Base-by-base conservation (phyloP, 1,284 basidiomycete genomes). In the Austropuccinia psidii region DNA sequence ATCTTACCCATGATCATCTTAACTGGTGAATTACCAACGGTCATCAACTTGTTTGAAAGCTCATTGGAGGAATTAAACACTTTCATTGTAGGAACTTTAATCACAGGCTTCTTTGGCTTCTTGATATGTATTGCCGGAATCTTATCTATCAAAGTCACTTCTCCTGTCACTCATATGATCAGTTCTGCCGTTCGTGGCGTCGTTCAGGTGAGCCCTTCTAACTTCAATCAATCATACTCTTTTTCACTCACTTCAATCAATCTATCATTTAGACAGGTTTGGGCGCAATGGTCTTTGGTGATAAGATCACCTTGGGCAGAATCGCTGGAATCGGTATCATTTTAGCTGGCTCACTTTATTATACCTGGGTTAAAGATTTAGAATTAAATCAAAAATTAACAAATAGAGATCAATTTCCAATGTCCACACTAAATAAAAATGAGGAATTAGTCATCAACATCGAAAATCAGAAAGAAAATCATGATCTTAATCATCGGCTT, bases 111-210 rank as follows among this genome's bases (percentile, higher is more conserved):
- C 19, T 82, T 93, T 74, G 91, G 91, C 9, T 93, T 93, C 84
- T 82, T 91, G 77, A 92, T 93, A 86, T 90, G 89, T 82, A 86
- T 93, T 74, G 91, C 91, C n/a, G 90, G 89, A 75, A 82, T 91
- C 72, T 84, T 93, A 55, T 90, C 89, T 33, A 93, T 93, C 83
- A 91, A 93, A 81, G 88, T 93, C 75, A 93, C 91, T 2, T 93
- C 90, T 1, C 91, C 91, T 17, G 90, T 93, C 79, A 92, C 91
- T 1, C 91, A 93, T 80, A 93, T 93, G 91, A 84, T 93, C 37
- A 91, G 90, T 8, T 90, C 90, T 15, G 90, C 90, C 54, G 89
- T 90, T 31, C 88, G 87, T 58, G 65, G 64, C n/a, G 73, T 73
- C 47, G 50, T 73, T 13, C 69, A 73, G n/a, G 69, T 73, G 7